Evolutionary conservation across 441 rosid genomes (phyloP), one percentile per base, ranked within the genome.

Genomic region (Corymbia citriodora): DNA sequence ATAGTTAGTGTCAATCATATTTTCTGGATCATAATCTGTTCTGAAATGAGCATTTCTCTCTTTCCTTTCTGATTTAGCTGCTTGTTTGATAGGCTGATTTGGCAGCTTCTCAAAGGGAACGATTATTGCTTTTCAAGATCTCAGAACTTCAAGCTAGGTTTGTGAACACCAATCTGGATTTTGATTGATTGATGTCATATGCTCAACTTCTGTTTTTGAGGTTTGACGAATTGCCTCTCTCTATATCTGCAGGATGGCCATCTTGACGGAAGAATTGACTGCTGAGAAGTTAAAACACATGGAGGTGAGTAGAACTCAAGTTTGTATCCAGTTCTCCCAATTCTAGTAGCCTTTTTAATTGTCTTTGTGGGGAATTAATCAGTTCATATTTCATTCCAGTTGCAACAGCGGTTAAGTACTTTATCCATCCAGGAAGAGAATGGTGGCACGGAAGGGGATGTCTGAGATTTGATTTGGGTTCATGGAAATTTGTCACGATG

Each of bases 71-170:
- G 85, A 79, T 91, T 53, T 90, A 92, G 72, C 8, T 93, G 87
- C 89, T 90, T 31, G 74, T 90, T 88, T 59, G 49, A 91, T 95
- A 98, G 99, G 96, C 92, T 90, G 99, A 98, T 89, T 57, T 93
- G 4, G 89, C 93, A 61, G 90, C 91, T 91, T 95, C 97, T 53
- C 99, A 97, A 91, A 96, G 96, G 95, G 99, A 98, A 94, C 94
- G 94, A n/a, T 89, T 93, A 90, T 93, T 98, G 91, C 93, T 95
- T 50, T 87, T 90, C 91, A 94, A 94, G 94, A 96, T 98, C 87
- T 89, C 96, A 10, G 99, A 96, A 91, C 97, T 97, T 90, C 98
- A 95, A 87, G 92, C 98, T 65, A 97, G 97, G 99, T 97, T 87
- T 91, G 95, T 91, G 70, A 89, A 90, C 79, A 86, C 87, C 88